phyloP scores from a whole-genome alignment of 352 stramenopile species.

The Globisporangium polare region DNA sequence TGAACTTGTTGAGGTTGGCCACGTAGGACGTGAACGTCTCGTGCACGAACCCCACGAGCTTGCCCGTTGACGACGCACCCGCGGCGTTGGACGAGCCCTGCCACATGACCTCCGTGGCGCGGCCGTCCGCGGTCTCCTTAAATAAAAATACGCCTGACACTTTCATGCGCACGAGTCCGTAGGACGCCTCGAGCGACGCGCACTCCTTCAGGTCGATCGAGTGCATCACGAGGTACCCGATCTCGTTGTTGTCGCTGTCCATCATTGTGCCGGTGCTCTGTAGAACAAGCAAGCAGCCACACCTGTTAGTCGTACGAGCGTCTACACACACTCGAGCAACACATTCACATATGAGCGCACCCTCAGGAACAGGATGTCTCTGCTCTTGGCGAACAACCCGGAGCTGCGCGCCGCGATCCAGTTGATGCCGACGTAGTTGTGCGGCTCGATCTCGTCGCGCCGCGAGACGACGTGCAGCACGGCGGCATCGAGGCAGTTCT shows the following conservation, averaged over 20 bases:
- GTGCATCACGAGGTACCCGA: conserved; percentile 56
- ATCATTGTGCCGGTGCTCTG: conserved; percentile 45
- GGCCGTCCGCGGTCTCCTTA: conserved; percentile 36
- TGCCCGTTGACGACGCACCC: conserved; percentile 34
- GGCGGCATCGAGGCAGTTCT: conserved; percentile 54
- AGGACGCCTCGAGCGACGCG: conserved; percentile 39
- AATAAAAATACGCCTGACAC: conserved; percentile 60
- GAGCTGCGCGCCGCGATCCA: conserved; percentile 44
- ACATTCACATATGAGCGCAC: conserved; percentile 11
- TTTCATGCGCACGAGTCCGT: conserved; percentile 46
- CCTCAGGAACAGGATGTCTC: conserved; percentile 56
- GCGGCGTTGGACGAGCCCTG: conserved; percentile 42
- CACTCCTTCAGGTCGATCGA: conserved; percentile 59
- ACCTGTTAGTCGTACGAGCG: neutral
- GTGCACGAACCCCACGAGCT: conserved; percentile 44
- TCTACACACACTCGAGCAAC: neutral
- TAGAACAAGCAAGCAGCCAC: neutral
- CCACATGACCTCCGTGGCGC: conserved; percentile 48
- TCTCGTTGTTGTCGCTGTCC: conserved; percentile 35
- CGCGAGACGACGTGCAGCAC: conserved; percentile 52
- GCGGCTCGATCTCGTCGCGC: conserved; percentile 31
- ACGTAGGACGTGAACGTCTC: conserved; percentile 56
- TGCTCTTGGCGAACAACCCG: conserved; percentile 54
- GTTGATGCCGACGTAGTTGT: conserved; percentile 66
- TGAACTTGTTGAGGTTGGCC: conserved; percentile 53